Evolutionary conservation across 495 filamentous ascomycete genomes (phyloP), one percentile per base, ranked within the genome.

Genomic region (Lasiosphaeriaceae sp.): DNA sequence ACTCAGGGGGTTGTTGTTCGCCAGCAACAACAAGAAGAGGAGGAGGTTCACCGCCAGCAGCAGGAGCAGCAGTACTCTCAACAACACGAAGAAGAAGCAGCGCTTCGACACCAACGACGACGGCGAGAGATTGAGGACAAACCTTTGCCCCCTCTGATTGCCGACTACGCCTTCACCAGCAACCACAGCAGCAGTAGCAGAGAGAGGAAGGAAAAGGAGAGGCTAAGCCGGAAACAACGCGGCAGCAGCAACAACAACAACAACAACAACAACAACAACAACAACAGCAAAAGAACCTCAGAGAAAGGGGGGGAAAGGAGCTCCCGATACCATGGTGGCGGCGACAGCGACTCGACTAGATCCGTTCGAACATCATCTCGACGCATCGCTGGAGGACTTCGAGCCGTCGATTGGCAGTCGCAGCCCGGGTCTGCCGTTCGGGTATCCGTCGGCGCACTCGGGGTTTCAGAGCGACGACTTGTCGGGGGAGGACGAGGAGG

Each of bases 331-430:
- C 49, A 71, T 64, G 59, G 46, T 62, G 59, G 46, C 60, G 55
- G 60, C 55, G 45, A 47, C 76, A 64, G 74, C 77, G 67, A 74
- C 70, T 37, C 73, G 76, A 45, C 84, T 83, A 72, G 86, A 50
- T 35, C 48, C 50, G 17, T 31, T 52, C 50, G 50, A 52, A 41
- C 85, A 89, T 66, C 82, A 83, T 69, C 85, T 92, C 73, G 82
- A 86, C 74, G 86, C 80, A 45, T 90, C 87, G 51, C 78, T 91
- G 63, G 83, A 86, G 66, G 88, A 92, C 75, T 90, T 90, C 79
- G 87, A 87, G 59, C 76, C 70, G 49, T 66, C 73, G 62, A 70
- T 58, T 52, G 54, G 62, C 58, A 50, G 46, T 47, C 37, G 51
- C 62, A 55, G 48, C 22, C 45, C 31, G 17, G 26, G 21, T 72